phyloP scores from a whole-genome alignment of 441 rosid genomes.

The Brassica balearica region DNA sequence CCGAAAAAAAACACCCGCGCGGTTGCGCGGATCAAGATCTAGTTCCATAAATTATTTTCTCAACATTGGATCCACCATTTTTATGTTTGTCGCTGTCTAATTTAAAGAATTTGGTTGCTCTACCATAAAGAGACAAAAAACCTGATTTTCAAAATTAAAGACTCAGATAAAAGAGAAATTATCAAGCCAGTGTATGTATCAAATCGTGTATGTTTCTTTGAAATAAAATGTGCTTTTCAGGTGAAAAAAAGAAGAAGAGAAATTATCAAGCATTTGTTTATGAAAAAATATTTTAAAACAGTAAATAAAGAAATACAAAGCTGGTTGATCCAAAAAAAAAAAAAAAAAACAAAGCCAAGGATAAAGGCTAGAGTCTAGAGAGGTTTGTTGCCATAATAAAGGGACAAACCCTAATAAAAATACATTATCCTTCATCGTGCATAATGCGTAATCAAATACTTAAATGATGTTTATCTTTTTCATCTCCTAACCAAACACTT shows the following conservation, averaged over 20 bases:
- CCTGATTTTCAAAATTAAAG: slow-evolving; percentile 3
- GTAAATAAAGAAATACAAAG: not conserved
- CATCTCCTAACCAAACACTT: slow-evolving; percentile 30
- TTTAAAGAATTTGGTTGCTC: slow-evolving; percentile 11
- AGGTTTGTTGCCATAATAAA: slow-evolving; percentile 29
- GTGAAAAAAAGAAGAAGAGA: too few relatives aligned
- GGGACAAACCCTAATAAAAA: slow-evolving; percentile 27
- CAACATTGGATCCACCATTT: slow-evolving; percentile 25
- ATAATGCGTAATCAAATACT: slow-evolving; percentile 34
- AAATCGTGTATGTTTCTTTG: too few relatives aligned
- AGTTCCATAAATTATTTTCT: not conserved
- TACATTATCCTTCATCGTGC: slow-evolving; percentile 39
- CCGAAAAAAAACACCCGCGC: too few relatives aligned
- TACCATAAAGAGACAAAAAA: slow-evolving; percentile 13
- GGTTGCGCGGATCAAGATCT: too few relatives aligned
- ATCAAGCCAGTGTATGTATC: too few relatives aligned
- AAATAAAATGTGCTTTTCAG: too few relatives aligned
- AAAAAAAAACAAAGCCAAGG: not conserved
- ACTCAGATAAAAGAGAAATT: not conserved
- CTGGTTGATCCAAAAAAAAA: not conserved
- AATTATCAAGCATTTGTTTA: not conserved
- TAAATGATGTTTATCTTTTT: slow-evolving; percentile 23
- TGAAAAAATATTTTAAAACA: not conserved
- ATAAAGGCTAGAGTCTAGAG: slow-evolving; percentile 31
- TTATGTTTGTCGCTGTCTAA: not conserved